These are phyloP conservation scores for Saccharomyces hybrid DNA, from an alignment of 1,139 yeast species.

Conservation along the genomic window DNA sequence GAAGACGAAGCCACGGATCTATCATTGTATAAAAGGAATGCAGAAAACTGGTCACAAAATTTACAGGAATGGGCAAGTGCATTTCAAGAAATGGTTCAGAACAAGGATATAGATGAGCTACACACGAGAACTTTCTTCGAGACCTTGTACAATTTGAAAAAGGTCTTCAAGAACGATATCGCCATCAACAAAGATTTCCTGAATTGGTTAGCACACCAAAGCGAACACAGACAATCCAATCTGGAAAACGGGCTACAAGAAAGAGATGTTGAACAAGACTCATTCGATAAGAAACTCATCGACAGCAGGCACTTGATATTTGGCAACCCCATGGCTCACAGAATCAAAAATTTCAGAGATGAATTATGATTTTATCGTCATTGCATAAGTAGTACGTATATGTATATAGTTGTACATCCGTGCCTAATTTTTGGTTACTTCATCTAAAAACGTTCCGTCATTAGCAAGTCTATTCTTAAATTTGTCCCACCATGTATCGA, in stretches of 20 bases:
- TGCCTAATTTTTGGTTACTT: slow-evolving; percentile 23
- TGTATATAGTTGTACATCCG: neutral
- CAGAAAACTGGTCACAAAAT: slow-evolving; percentile 9
- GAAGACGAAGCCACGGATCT: neutral
- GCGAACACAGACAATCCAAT: slow-evolving; percentile 35
- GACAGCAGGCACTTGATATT: slow-evolving; percentile 61
- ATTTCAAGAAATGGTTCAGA: slow-evolving; percentile 21
- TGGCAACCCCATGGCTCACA: slow-evolving; percentile 66
- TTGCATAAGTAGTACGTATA: neutral
- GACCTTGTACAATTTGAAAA: slow-evolving; percentile 37
- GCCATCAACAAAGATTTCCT: slow-evolving; percentile 36
- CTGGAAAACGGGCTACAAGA: slow-evolving; percentile 18
- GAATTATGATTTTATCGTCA: slow-evolving; percentile 11
- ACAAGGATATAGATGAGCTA: slow-evolving; percentile 31
- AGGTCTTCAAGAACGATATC: slow-evolving; percentile 14
- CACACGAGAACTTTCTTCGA: slow-evolving; percentile 40
- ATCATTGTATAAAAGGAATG: slow-evolving; percentile 3
- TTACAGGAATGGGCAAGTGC: slow-evolving; percentile 23
- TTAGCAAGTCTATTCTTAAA: slow-evolving; percentile 65
- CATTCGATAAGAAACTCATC: slow-evolving; percentile 42
- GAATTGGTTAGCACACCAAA: slow-evolving; percentile 55
- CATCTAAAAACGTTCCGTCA: slow-evolving; percentile 75
- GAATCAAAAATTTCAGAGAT: slow-evolving; percentile 26
- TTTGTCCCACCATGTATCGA: slow-evolving; percentile 95
- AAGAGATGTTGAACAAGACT: slow-evolving; percentile 30